phyloP scores from a whole-genome alignment of 257 asterid species.

The Solanum rostratum region DNA sequence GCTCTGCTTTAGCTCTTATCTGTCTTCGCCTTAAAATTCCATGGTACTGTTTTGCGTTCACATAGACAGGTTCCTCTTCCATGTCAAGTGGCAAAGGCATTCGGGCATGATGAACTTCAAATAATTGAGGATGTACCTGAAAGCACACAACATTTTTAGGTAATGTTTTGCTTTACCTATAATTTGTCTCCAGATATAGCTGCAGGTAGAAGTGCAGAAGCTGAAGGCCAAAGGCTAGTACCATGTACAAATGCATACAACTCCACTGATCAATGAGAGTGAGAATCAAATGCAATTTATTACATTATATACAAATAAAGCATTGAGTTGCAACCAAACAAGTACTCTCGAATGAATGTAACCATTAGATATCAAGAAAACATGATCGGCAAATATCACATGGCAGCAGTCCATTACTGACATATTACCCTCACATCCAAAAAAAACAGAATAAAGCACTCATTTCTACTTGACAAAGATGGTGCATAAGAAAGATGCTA shows the following conservation, averaged over 20 bases:
- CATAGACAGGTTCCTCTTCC: slow-evolving; percentile 85
- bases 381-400: background rate
- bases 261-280: background rate
- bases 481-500: background rate
- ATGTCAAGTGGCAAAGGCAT: slow-evolving; percentile 72
- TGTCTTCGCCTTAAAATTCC: slow-evolving; percentile 76
- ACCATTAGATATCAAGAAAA: background rate
- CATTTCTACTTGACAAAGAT: background rate
- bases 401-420: background rate
- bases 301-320: background rate
- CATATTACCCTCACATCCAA: background rate
- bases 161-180: background rate
- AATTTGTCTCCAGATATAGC: background rate
- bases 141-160: background rate
- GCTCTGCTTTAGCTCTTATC: slow-evolving; percentile 71
- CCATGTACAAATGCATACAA: background rate
- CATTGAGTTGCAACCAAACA: background rate
- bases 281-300: background rate
- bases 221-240: background rate
- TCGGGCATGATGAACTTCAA: slow-evolving; percentile 52
- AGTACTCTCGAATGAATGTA: background rate
- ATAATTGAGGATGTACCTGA: slow-evolving; percentile 55
- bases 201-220: background rate
- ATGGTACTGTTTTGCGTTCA: slow-evolving; percentile 75
- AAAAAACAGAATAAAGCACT: background rate